Evolutionary conservation across 2,329 filamentous ascomycete species (phyloP).

Genomic region (Penicillium sp.): DNA sequence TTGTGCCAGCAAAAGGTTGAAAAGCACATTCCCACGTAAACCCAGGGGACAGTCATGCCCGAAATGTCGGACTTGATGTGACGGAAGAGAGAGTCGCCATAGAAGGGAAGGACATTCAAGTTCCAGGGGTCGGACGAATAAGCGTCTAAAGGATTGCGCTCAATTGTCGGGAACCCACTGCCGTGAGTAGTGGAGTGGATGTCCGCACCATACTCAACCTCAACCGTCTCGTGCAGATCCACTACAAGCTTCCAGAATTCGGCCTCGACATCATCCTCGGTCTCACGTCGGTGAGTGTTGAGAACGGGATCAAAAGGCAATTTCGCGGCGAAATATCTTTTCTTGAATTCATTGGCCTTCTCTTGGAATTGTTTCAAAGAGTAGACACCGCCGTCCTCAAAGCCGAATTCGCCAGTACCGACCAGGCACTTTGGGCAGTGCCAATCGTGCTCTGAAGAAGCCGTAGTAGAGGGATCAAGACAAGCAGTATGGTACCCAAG

Average conservation of each 20-base stretch:
- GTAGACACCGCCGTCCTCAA: conserved; percentile 94
- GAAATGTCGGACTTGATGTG: conserved; percentile 98
- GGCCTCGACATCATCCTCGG: conserved; percentile 90
- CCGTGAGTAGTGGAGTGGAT: conserved; percentile 98
- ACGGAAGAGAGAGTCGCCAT: conserved; percentile 87
- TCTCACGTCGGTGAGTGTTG: conserved; percentile 75
- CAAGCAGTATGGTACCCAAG: conserved; percentile 82
- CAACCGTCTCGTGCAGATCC: conserved; percentile 89
- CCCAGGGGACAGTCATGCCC: conserved; percentile 98
- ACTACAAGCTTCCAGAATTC: conserved; percentile 97
- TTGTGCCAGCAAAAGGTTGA: conserved; percentile 99
- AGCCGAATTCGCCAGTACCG: conserved; percentile 93
- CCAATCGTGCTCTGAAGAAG: conserved; percentile 82
- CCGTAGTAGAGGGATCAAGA: conserved; percentile 78
- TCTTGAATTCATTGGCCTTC: conserved; percentile 92
- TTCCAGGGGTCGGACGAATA: conserved; percentile 96
- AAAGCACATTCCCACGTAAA: conserved; percentile 99
- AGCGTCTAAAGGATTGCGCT: conserved; percentile 80
- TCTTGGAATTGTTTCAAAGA: conserved; percentile 95
- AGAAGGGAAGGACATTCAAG: conserved; percentile 83
- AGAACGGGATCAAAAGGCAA: conserved; percentile 82
- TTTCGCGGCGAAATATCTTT: conserved; percentile 85
- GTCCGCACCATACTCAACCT: conserved; percentile 96
- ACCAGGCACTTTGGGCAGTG: conserved; percentile 94
- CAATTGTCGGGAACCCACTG: conserved; percentile 91